Base-by-base conservation (phyloP, 1,284 basidiomycete species). In the Coriolopsis trogii region DNA sequence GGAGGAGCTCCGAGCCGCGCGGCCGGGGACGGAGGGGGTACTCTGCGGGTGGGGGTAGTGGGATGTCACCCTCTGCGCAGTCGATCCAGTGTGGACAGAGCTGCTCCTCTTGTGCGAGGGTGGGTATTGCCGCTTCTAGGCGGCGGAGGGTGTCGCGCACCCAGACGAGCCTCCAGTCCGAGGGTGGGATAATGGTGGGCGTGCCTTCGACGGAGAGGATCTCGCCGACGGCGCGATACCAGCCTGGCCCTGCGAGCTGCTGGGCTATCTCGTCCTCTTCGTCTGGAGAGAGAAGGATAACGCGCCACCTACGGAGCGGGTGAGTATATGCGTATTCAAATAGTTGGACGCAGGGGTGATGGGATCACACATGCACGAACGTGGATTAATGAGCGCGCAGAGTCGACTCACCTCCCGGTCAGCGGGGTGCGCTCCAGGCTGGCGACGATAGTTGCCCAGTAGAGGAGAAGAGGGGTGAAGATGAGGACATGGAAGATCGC, bases 141-240 rank as follows among this genome's bases (percentile, higher is more conserved):
- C 76, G 75, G 13, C 89, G 84, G 13, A 95, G 73, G 1, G 89
- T 91, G 29, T 81, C 75, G 51, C 80, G 78, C 13, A 94, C 91
- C 92, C 93, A 95, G 29, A 71, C 65, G 66, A 90, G 88, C 51
- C 93, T 81, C 93, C 93, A 95, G 70, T 96, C 93, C 33, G 74
- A 76, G 1, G 79, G 67, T 7, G 88, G 80, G 31, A 95, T 75
- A 45, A 89, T 73, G 26, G 72, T 74, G 0, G 81, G 78, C 0
- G 85, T 76, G 0, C 85, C 87, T 31, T 89, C 84, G 29, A 84
- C 77, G 9, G 85, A 77, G 13, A 95, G 77, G 46, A 95, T 88
- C 39, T 90, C 84, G 46, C 81, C 79, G 28, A 96, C 87, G 39
- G 90, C 87, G 55, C 80, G 76, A 69, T 89, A 93, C 93, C 93